Base-by-base conservation (phyloP, 257 asterid genomes). In the Petunia axillaris region DNA sequence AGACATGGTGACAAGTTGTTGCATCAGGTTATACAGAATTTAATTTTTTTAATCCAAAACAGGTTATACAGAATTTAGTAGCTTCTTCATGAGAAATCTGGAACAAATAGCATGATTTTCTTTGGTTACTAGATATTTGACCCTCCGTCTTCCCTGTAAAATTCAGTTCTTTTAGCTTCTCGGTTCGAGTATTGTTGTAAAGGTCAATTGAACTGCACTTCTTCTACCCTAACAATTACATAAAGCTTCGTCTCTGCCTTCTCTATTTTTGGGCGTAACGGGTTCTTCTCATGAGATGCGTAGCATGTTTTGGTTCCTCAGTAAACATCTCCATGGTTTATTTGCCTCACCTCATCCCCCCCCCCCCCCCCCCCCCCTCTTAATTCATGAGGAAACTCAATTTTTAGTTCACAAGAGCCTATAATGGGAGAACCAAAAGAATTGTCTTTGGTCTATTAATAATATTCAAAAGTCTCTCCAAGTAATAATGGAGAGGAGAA, bases 1-100 rank as follows among this genome's bases (percentile, higher is more conserved):
- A 83, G 80, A 75, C 92, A 83, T 74, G 87, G 88, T 67, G 89
- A 86, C 67, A 89, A 85, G 88, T 91, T 92, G 76, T 88, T 96
- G 86, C 97, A 91, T 81, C 99, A 96, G 98, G 99, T 96, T 75
- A 40, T 73, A 50, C 25, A 25, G 25, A 25, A 25, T 25, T 25
- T 77, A n/a, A 43, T 73, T 68, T 66, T 57, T 10, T 81, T 65
- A 81, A 81, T 64, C 39, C n/a, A 48, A 63, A 35, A 25, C 99
- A 96, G 98, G 99, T 96, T 75, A 40, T 73, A 50, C 78, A 73
- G 55, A 73, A 35, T 36, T 36, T 73, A 73, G 62, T 35, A 52
- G 62, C 63, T 73, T 73, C 63, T 73, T 50, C 36, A 52, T 52
- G 48, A 3, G 46, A 11, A 50, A 35, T 73, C 43, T 5, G 46